Conservation (phyloP, 768 basidiomycete species). For the Arthromyces matolae region DNA sequence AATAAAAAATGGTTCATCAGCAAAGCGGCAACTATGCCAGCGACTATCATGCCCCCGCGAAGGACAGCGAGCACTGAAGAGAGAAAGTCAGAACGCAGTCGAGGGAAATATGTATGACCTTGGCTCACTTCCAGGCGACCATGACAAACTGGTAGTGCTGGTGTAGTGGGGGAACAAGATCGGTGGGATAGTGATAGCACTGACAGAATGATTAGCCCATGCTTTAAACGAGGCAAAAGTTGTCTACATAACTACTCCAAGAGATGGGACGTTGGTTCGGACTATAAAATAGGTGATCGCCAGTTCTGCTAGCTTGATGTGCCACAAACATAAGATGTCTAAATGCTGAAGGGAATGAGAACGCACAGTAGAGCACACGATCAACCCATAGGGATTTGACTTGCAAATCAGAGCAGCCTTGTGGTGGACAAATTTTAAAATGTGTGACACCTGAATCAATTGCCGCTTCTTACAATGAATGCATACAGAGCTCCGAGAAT, state of each 20-base stretch:
- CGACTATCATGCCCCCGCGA: constrained; percentile 38
- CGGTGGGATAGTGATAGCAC: constrained; percentile 43
- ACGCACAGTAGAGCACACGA: constrained; percentile 35
- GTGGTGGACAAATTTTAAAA: not conserved
- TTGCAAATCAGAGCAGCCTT: constrained; percentile 38
- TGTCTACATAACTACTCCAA: constrained; percentile 43
- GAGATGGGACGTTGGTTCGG: constrained; percentile 32
- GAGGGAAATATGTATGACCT: not conserved
- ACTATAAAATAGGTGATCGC: constrained; percentile 44
- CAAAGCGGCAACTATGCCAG: constrained; percentile 43
- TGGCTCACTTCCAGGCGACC: constrained; percentile 27
- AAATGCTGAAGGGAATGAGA: not conserved
- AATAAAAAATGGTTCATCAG: constrained; percentile 42
- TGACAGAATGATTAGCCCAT: constrained; percentile 12
- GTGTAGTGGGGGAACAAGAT: constrained; percentile 33
- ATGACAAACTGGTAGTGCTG: constrained; percentile 21
- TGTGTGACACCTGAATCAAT: not conserved
- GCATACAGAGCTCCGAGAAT: constrained; percentile 31
- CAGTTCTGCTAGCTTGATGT: constrained; percentile 37
- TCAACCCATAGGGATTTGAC: constrained; percentile 40
- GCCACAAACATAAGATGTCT: not conserved
- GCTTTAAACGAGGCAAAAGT: not conserved
- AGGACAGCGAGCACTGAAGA: constrained; percentile 35
- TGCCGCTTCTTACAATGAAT: constrained; percentile 22
- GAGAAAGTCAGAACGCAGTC: not conserved